Evolutionary conservation across 164 flowering plant genomes (phyloP).

Genomic region (Vitis amurensis): DNA sequence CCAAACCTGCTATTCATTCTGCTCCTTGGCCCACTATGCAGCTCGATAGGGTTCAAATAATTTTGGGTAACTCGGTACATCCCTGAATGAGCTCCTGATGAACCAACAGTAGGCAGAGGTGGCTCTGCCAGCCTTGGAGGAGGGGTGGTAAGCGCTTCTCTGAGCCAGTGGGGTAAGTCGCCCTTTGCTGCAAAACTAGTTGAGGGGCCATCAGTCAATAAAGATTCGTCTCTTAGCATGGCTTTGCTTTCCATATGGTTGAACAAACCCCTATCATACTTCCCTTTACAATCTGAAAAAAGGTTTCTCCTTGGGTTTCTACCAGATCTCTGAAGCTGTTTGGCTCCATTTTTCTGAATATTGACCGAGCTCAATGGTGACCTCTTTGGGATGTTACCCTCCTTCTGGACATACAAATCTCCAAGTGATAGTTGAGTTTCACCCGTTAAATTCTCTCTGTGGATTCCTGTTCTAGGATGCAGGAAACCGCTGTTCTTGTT

Average conservation of each 20-base stretch:
- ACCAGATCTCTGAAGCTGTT: slow-evolving; percentile 19
- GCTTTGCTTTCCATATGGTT: slow-evolving; percentile 3
- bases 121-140: slow-evolving; percentile 16
- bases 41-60: slow-evolving; percentile 5
- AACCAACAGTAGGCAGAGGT: slow-evolving; percentile 8
- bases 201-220: slow-evolving; percentile 1
- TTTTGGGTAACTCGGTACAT: slow-evolving; percentile 10
- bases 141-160: slow-evolving; percentile 34
- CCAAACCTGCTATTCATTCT: slow-evolving; percentile 7
- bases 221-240: slow-evolving; percentile 5
- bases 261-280: slow-evolving; percentile 4
- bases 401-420: slow-evolving; percentile 28
- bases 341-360: slow-evolving; percentile 15
- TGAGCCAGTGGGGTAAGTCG: slow-evolving; percentile 56
- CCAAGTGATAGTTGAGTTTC: slow-evolving; percentile 48
- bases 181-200: slow-evolving; percentile 4
- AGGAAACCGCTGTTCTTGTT: slow-evolving; percentile 1
- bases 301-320: slow-evolving; percentile 15
- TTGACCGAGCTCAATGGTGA: slow-evolving; percentile 8
- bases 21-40: background rate
- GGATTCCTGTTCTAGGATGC: slow-evolving; percentile 11
- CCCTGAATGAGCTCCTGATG: slow-evolving; percentile 8
- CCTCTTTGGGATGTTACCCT: slow-evolving; percentile 14
- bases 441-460: slow-evolving; percentile 17
- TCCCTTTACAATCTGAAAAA: slow-evolving; percentile 13